These are phyloP conservation scores for Talaromyces piceae DNA, from an alignment of 2,329 filamentous ascomycete genomes.

Conservation along the genomic window DNA sequence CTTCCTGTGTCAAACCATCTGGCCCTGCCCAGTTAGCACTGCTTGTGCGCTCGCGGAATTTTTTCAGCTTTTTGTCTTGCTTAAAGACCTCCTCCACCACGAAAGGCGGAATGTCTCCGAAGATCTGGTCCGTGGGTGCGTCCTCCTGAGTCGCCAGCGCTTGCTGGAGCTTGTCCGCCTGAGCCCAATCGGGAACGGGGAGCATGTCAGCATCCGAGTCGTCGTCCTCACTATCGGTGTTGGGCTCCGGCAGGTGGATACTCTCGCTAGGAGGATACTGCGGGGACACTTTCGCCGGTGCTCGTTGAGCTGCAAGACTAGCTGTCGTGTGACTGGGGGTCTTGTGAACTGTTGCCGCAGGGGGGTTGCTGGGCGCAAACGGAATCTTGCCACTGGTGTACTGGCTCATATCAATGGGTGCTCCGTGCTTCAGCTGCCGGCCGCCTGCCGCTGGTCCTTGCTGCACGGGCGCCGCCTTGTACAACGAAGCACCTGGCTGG, in stretches of 20 bases:
- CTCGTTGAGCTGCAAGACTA: conserved; percentile 32
- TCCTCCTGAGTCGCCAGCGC: conserved; percentile 75
- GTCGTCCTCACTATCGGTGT: conserved; percentile 88
- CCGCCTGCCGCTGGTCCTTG: conserved; percentile 45
- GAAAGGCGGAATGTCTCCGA: conserved; percentile 78
- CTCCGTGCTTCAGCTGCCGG: conserved; percentile 50
- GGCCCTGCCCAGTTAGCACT: conserved; percentile 87
- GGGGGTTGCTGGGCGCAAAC: conserved; percentile 64
- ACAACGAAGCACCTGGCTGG: conserved; percentile 25
- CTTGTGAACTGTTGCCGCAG: conserved; percentile 52
- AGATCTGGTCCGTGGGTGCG: conserved; percentile 69
- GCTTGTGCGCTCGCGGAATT: conserved; percentile 83
- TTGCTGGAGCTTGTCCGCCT: conserved; percentile 71
- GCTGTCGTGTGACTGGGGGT: conserved; percentile 43
- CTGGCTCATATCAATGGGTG: conserved; percentile 73
- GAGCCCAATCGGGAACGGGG: conserved; percentile 72
- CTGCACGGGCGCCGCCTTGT: conserved; percentile 23
- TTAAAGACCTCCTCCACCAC: conserved; percentile 96
- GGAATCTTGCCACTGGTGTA: conserved; percentile 83
- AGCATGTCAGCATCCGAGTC: conserved; percentile 58
- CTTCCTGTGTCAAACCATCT: conserved; percentile 79
- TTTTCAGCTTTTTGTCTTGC: conserved; percentile 79
- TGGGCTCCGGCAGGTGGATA: conserved; percentile 89
- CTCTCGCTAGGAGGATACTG: conserved; percentile 81
- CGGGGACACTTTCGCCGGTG: conserved; percentile 59